Conservation (phyloP, 148 eudicot genomes). For the Cornus kousa region DNA sequence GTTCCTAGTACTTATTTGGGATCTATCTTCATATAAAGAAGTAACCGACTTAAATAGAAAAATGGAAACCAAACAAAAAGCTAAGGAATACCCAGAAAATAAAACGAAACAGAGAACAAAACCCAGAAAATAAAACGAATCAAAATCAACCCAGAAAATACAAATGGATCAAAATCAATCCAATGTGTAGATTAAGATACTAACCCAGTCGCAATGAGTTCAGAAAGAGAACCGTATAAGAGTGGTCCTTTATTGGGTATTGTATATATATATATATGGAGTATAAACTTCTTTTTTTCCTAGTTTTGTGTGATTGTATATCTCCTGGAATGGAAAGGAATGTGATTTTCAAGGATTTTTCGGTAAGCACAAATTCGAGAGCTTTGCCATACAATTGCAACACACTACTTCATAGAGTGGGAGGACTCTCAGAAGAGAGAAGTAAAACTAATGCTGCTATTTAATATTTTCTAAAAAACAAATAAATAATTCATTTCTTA, state of each 20-base stretch:
- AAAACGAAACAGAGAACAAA: slow-evolving; percentile 17
- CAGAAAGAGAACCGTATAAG: slow-evolving; percentile 7
- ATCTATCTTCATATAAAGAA: slow-evolving; percentile 15
- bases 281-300: neutral
- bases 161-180: neutral
- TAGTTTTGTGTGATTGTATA: neutral
- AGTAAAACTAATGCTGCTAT: neutral
- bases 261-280: neutral
- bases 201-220: slow-evolving; percentile 15
- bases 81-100: slow-evolving; percentile 20
- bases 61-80: neutral
- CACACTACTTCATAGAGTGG: neutral
- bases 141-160: slow-evolving; percentile 22
- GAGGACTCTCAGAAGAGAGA: neutral
- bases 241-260: slow-evolving; percentile 9
- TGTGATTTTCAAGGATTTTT: slow-evolving; percentile 9
- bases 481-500: too few relatives aligned
- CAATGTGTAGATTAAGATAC: slow-evolving; percentile 2
- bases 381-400: neutral
- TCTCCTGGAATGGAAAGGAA: slow-evolving; percentile 8
- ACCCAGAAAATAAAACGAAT: slow-evolving; percentile 19
- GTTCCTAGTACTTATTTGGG: neutral
- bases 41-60: slow-evolving; percentile 1
- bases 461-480: too few relatives aligned
- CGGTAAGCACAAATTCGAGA: neutral